Evolutionary conservation across 208 protist genomes (phyloP).

Genomic region (Blastocrithidia nonstop): DNA sequence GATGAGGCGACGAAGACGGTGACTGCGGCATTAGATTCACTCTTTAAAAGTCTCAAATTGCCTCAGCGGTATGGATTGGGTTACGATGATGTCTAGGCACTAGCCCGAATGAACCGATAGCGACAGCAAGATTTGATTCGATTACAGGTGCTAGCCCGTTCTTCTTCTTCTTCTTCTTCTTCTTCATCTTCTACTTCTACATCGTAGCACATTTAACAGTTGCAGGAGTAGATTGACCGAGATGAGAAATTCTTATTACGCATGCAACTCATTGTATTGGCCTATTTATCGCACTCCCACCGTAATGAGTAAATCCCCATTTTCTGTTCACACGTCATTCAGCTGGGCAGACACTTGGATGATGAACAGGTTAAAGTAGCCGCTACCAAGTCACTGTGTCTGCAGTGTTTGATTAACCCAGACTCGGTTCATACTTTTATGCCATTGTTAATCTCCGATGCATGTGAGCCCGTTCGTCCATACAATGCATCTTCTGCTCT

Average conservation of each 20-base stretch:
- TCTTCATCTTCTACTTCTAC: no score
- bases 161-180: conserved; percentile 7
- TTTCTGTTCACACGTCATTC: conserved; percentile 80
- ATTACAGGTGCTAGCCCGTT: conserved; percentile 29
- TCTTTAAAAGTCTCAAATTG: conserved; percentile 69
- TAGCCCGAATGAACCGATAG: conserved; percentile 70
- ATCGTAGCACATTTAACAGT: conserved; percentile 17
- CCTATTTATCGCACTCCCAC: conserved; percentile 68
- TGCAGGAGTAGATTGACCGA: conserved; percentile 69
- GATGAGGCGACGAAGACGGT: conserved; percentile 73
- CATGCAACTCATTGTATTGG: conserved; percentile 80
- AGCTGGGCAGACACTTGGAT: conserved; percentile 65
- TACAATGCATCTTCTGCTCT: neutral
- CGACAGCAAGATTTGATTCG: conserved; percentile 63
- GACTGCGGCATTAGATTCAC: conserved; percentile 54
- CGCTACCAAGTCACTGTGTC: conserved; percentile 56
- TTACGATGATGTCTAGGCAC: conserved; percentile 79
- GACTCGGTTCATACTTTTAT: conserved; percentile 84
- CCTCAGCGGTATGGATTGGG: conserved; percentile 57
- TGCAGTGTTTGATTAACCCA: conserved; percentile 77
- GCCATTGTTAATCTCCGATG: conserved; percentile 61
- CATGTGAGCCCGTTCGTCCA: conserved; percentile 16
- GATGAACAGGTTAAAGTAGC: conserved; percentile 54
- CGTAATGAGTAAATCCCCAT: conserved; percentile 49
- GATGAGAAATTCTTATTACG: conserved; percentile 83